Base-by-base conservation (phyloP, 768 basidiomycete species). In the Suillus bovinus region DNA sequence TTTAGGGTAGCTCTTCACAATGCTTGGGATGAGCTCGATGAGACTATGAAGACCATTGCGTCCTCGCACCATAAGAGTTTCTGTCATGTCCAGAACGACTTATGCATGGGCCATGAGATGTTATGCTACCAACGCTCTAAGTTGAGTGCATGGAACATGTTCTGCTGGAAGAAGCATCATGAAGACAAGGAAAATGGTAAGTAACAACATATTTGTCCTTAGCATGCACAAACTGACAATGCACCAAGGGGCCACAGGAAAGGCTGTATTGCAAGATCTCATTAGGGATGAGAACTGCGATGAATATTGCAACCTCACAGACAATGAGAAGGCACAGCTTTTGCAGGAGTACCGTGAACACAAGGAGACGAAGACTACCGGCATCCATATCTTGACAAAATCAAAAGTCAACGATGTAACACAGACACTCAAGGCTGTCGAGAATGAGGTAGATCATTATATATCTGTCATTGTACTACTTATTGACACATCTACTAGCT, bases 371-470 rank as follows among this genome's bases (percentile, higher is more conserved):
- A 42, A 63, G 24, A 13, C 38, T 6, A 42, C 38, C 0, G 54
- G 63, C 22, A 22, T 47, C 31, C 38, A 36, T 24, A 56, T 61
- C 29, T 38, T 55, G 11, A 16, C 60, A 8, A 63, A 60, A 27
- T 65, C 53, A 1, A 62, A 63, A 50, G 59, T 65, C 38, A 63
- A 63, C 3, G n/a, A 65, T 22, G 47, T 65, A 5, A 63, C 54
- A 6, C 34, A 57, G 29, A 65, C 61, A 2, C 46, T 65, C 42
- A 65, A 63, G 47, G 49, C 29, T 5, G 33, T 65, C 14, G 52
- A 65, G 44, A 49, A 60, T 34, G 58, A 65, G 53, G 64, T 46
- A 24, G 5, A 34, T 29, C 17, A 20, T 50, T 47, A 36, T 9
- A 10, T 50, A 41, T 9, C n/a, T 58, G 14, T 58, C 52, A 27